A percentile compares a stretch with the other conserved stretches of the same genome.
phyloP scores from a whole-genome alignment of 2,329 filamentous ascomycete genomes.

The Aschersonia sp. region DNA sequence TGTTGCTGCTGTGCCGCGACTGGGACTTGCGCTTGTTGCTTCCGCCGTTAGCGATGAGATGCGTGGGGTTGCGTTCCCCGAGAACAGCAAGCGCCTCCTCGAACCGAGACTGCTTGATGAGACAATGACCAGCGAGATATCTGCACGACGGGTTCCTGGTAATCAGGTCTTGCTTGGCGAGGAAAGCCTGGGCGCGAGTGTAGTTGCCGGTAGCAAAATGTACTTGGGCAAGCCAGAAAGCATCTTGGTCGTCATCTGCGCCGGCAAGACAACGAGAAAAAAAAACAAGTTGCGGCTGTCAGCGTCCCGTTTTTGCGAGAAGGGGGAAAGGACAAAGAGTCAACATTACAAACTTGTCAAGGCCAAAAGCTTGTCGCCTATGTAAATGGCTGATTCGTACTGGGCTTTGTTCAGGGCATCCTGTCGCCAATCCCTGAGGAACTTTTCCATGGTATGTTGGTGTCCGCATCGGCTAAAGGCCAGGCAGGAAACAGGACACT shows the following conservation, averaged over 20 bases:
- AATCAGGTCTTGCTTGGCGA: conserved; percentile 72
- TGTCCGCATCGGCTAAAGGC: conserved; percentile 7
- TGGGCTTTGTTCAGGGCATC: conserved; percentile 93
- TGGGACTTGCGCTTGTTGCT: conserved; percentile 24
- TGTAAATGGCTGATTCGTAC: conserved; percentile 91
- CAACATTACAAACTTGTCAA: conserved; percentile 61
- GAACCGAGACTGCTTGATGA: conserved; percentile 81
- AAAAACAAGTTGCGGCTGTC: background rate
- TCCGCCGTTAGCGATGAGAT: conserved; percentile 53
- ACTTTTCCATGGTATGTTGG: conserved; percentile 62
- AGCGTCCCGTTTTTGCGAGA: background rate
- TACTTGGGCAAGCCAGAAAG: conserved; percentile 95
- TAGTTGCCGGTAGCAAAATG: conserved; percentile 95
- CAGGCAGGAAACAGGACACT: background rate
- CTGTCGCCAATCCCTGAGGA: conserved; percentile 86
- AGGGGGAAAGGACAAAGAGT: background rate
- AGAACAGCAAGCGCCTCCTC: conserved; percentile 78
- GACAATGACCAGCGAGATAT: conserved; percentile 86
- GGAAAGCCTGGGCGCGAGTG: conserved; percentile 74
- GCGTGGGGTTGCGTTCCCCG: conserved; percentile 85
- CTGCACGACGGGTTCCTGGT: conserved; percentile 71
- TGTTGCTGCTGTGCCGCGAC: conserved; percentile 15
- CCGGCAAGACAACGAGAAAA: background rate
- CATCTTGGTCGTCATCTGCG: conserved; percentile 79
- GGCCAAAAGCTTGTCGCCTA: conserved; percentile 91